Evolutionary conservation across 305 asterid genomes (phyloP).

Genomic region (Fraxinus dipetala): DNA sequence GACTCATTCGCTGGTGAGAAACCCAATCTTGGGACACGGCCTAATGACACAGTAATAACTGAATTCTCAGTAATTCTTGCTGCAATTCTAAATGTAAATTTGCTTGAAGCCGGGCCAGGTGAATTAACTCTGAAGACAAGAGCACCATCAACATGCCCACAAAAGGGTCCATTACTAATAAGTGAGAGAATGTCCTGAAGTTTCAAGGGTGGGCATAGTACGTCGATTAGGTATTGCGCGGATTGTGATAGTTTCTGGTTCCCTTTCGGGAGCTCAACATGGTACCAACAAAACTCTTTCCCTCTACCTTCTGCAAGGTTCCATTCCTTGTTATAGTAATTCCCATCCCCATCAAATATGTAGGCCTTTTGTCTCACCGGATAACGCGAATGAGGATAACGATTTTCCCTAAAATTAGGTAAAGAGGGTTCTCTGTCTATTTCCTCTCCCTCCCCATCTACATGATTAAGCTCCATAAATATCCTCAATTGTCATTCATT

Average conservation of each 20-base stretch:
- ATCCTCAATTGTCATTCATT: conserved; percentile 13
- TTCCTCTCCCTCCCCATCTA: conserved; percentile 53
- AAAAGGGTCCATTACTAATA: conserved; percentile 87
- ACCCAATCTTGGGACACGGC: conserved; percentile 90
- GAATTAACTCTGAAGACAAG: conserved; percentile 94
- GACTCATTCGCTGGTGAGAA: conserved; percentile 69
- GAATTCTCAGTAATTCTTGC: conserved; percentile 86
- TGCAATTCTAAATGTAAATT: conserved; percentile 74
- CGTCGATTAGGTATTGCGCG: conserved; percentile 78
- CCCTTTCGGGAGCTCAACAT: conserved; percentile 89
- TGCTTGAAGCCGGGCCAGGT: conserved; percentile 80
- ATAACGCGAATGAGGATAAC: conserved; percentile 27
- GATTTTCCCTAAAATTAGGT: conserved; percentile 17
- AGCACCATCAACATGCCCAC: conserved; percentile 91
- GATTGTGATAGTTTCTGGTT: conserved; percentile 72
- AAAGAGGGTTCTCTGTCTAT: conserved; percentile 38
- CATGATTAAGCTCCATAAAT: conserved; percentile 49
- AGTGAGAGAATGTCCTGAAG: conserved; percentile 91
- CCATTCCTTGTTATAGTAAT: conserved; percentile 82
- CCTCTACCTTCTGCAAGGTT: conserved; percentile 71
- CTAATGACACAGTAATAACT: conserved; percentile 84
- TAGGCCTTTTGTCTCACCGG: conserved; percentile 71
- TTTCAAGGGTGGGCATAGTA: conserved; percentile 85
- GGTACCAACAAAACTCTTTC: conserved; percentile 95
- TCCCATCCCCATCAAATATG: conserved; percentile 87